Evolutionary conservation across 495 filamentous ascomycete species (phyloP).

Genomic region (Emericellopsis terricola): DNA sequence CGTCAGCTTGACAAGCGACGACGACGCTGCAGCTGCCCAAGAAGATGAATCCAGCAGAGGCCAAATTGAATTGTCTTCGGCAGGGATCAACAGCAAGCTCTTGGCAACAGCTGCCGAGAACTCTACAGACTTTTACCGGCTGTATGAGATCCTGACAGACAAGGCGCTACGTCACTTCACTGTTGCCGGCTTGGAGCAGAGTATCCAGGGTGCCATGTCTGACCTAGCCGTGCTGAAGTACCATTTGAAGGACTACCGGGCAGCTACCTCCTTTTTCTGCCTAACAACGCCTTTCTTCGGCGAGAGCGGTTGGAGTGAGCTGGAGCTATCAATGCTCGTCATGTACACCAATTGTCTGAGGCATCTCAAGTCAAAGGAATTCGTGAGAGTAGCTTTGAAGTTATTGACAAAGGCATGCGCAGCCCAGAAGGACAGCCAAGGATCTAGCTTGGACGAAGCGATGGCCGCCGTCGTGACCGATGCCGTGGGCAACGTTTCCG

Average conservation of each 20-base stretch:
- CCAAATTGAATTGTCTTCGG: conserved; percentile 8
- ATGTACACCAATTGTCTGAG: conserved; percentile 77
- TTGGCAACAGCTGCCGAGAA: conserved; percentile 30
- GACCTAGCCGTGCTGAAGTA: conserved; percentile 79
- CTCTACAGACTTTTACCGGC: conserved; percentile 32
- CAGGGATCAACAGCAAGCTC: conserved; percentile 32
- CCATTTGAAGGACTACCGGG: conserved; percentile 48
- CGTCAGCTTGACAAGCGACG: conserved; percentile 27
- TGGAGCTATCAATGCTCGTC: conserved; percentile 68
- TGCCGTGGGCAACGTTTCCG: conserved; percentile 50
- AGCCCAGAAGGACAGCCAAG: conserved; percentile 29
- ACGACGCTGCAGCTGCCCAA: conserved; percentile 3
- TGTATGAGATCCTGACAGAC: conserved; percentile 56
- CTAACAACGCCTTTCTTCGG: conserved; percentile 71
- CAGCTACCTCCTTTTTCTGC: conserved; percentile 64
- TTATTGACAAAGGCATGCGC: conserved; percentile 58
- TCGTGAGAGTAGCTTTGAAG: conserved; percentile 53
- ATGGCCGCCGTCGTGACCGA: no score
- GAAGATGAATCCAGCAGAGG: conserved; percentile 2
- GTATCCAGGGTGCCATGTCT: conserved; percentile 56
- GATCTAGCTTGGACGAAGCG: no score
- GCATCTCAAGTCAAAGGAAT: conserved; percentile 56
- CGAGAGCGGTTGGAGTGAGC: conserved; percentile 55
- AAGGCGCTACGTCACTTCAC: conserved; percentile 56
- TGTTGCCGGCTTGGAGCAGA: conserved; percentile 56